A percentile compares a stretch with the other conserved stretches of the same genome.
phyloP scores from a whole-genome alignment of 2,329 filamentous ascomycete genomes.

The Trichoderma afroharzianum region DNA sequence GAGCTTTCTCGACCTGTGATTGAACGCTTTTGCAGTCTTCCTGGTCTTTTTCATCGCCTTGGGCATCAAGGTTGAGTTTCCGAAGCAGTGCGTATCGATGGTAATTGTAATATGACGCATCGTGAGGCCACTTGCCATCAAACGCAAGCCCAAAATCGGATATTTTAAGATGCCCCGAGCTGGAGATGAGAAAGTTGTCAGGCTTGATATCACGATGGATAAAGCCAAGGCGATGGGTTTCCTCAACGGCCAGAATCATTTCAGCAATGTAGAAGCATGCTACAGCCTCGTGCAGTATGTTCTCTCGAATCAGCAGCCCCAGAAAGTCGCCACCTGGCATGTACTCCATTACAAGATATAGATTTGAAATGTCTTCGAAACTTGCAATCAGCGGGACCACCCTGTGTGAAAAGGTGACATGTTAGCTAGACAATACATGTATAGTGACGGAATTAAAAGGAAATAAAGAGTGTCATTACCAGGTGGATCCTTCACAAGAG shows the following conservation, averaged over 20 bases:
- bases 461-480: constrained; percentile 43
- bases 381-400: constrained; percentile 82
- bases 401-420: constrained; percentile 41
- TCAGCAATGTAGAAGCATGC: constrained; percentile 88
- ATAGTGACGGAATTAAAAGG: background rate
- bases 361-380: constrained; percentile 78
- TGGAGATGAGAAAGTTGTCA: constrained; percentile 90
- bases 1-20: constrained; percentile 33
- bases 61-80: constrained; percentile 69
- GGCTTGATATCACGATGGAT: constrained; percentile 97
- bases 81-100: constrained; percentile 75
- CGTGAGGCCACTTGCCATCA: constrained; percentile 91
- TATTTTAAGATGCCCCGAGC: constrained; percentile 87
- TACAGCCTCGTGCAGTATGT: constrained; percentile 72
- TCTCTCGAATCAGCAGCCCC: constrained; percentile 78
- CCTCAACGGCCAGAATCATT: constrained; percentile 93
- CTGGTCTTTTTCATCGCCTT: constrained; percentile 70
- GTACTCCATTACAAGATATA: constrained; percentile 97
- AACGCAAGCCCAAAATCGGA: constrained; percentile 96
- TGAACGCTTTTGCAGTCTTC: constrained; percentile 44
- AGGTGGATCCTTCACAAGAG: constrained; percentile 79
- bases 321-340: constrained; percentile 97
- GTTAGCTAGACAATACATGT: background rate
- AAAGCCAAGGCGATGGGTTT: constrained; percentile 81
- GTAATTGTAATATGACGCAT: constrained; percentile 79